These are phyloP conservation scores for Sordariomycetes sp. DNA, from an alignment of 2,329 filamentous ascomycete species.

Conservation along the genomic window DNA sequence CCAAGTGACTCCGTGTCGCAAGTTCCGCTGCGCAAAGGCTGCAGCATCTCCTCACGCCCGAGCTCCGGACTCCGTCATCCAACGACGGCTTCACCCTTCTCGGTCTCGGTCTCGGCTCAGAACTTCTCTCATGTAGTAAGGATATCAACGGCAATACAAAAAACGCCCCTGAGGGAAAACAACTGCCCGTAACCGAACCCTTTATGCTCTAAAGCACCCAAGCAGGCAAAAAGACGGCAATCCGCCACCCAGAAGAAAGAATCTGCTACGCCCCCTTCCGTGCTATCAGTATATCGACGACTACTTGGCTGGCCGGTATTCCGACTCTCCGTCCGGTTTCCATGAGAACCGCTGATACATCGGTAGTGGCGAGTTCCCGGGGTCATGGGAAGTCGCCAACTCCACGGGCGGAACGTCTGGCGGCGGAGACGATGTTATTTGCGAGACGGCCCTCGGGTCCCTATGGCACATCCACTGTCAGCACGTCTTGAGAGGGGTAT, in stretches of 20 bases:
- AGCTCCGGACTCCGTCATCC: too few relatives aligned
- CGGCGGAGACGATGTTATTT: constrained; percentile 2
- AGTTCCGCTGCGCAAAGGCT: too few relatives aligned
- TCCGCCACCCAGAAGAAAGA: background rate
- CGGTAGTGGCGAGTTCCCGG: constrained; percentile 22
- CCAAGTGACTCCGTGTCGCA: too few relatives aligned
- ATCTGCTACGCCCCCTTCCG: background rate
- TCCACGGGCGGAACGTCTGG: constrained; percentile 17
- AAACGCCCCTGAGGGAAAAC: too few relatives aligned
- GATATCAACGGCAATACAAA: too few relatives aligned
- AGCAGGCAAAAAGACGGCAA: background rate
- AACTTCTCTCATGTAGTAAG: too few relatives aligned
- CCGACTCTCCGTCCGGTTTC: constrained; percentile 15
- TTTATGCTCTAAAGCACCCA: too few relatives aligned
- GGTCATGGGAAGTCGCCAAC: constrained; percentile 19
- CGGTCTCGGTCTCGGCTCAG: too few relatives aligned
- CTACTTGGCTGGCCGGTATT: constrained; percentile 14
- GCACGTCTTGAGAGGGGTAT: constrained; percentile 1
- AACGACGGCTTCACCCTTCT: too few relatives aligned
- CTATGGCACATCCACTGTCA: constrained; percentile 7
- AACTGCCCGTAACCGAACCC: too few relatives aligned
- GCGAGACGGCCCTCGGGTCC: background rate
- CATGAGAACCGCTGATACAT: constrained; percentile 21
- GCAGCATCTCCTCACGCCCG: too few relatives aligned
- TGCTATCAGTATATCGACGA: background rate